These are phyloP conservation scores for Leptosphaerulina australis DNA, from an alignment of 2,329 filamentous ascomycete genomes.

Conservation along the genomic window DNA sequence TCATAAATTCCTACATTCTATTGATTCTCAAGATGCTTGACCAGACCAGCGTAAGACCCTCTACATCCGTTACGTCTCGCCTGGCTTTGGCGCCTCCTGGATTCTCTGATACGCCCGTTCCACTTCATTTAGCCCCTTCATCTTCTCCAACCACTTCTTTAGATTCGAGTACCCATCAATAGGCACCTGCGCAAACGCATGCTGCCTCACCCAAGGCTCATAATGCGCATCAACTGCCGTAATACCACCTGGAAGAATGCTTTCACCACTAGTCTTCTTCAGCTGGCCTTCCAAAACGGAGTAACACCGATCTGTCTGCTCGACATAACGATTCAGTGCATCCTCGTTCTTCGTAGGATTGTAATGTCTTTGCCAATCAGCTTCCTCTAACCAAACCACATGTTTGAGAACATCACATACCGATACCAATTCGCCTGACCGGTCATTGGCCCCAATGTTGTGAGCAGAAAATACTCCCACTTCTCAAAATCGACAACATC, in stretches of 20 bases:
- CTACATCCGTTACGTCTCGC: no score
- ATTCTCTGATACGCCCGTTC: conserved; percentile 24
- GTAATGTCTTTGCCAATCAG: conserved; percentile 8
- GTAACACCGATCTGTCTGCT: conserved; percentile 17
- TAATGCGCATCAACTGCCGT: conserved; percentile 15
- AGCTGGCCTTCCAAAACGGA: conserved; percentile 12
- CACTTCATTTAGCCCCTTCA: conserved; percentile 27
- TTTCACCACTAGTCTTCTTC: conserved; percentile 9
- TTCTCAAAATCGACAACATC: conserved; percentile 14
- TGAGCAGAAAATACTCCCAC: conserved; percentile 16
- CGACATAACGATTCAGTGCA: conserved; percentile 12
- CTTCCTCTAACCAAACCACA: neutral
- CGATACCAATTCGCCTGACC: conserved; percentile 15
- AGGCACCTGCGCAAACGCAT: conserved; percentile 13
- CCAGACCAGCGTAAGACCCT: no score
- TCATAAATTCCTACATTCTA: no score
- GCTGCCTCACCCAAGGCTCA: conserved; percentile 15
- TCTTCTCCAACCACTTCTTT: conserved; percentile 58
- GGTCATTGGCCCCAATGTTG: conserved; percentile 15
- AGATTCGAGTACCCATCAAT: conserved; percentile 68
- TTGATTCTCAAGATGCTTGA: no score
- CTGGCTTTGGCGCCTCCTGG: conserved; percentile 60
- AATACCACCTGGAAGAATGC: conserved; percentile 7
- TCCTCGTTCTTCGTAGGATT: conserved; percentile 13
- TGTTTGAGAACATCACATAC: neutral